Evolutionary conservation across 139 green algal species (phyloP), one percentile per base, ranked within the genome.

Genomic region (Desmodesmus armatus): DNA sequence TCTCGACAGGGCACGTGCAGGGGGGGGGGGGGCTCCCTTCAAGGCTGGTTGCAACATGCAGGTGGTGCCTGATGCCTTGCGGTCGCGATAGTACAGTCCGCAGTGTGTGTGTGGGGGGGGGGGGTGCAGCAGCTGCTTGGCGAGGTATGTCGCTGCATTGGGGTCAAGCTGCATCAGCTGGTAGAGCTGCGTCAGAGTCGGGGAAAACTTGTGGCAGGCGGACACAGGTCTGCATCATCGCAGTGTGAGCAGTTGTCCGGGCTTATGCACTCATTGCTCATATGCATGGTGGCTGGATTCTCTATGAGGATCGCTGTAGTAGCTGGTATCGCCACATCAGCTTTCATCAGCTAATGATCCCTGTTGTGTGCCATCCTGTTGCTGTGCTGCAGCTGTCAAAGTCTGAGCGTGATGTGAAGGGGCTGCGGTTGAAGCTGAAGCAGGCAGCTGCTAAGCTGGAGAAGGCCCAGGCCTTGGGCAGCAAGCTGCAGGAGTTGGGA

Each of bases 351-450:
- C 51, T 27, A 62, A 27, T 13, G 15, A 62, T n/a, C n/a, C n/a
- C n/a, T n/a, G n/a, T n/a, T 72, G 63, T 19, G 6, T 72, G 29
- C 33, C 15, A 31, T 17, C 29, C 25, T 72, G 1, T 75, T 75
- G n/a, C n/a, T 75, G 67, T 72, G 29, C 41, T 70, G 55, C 76
- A 82, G 76, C 37, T 82, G 37, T 51, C 55, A 35, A 82, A 82
- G 76, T 82, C 76, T 19, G 76, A 82, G 9, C 71, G 72, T 53
- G 76, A 82, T 7, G 2, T 27, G 25, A 82, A 82, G 23, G 53
- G 55, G 25, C 55, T 82, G 53, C 76, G 76, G 5, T 37, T 72
- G 37, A 71, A 53, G 47, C 55, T 82, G 37, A 82, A 82, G 55
- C 76, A 82, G 37, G 39, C 55, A 0, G 39, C 15, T 58, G 76